phyloP scores from a whole-genome alignment of 176 grass and related monocot genomes.

The Bolboschoenus planiculmis region DNA sequence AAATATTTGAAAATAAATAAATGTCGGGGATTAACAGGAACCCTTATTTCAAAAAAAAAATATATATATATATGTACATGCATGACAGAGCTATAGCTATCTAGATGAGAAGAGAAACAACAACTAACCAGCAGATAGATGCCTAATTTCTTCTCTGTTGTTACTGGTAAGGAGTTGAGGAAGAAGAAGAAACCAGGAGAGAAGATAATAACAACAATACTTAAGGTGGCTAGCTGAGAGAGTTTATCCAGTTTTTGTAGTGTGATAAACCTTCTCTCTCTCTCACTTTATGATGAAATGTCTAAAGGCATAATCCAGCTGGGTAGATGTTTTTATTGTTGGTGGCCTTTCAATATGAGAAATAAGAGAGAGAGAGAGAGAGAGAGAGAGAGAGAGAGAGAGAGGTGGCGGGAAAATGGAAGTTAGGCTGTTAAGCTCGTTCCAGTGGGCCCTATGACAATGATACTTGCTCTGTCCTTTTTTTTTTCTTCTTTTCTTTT shows the following conservation, averaged over 20 bases:
- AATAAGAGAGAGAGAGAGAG: conserved; percentile 9
- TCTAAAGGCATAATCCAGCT: conserved; percentile 23
- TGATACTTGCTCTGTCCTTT: not conserved
- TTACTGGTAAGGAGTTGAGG: not conserved
- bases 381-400: conserved; percentile 5
- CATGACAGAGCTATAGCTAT: too few relatives aligned
- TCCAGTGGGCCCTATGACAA: not conserved
- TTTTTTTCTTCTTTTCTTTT: not conserved
- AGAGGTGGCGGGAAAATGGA: conserved; percentile 21
- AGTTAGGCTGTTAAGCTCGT: conserved; percentile 21
- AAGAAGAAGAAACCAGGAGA: not conserved
- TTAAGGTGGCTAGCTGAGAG: conserved; percentile 4
- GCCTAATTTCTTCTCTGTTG: not conserved
- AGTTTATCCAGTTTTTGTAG: conserved; percentile 3
- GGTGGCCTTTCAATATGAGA: conserved; percentile 18
- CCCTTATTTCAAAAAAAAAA: too few relatives aligned
- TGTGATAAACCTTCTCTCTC: conserved; percentile 5
- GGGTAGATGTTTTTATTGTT: not conserved
- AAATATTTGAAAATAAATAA: too few relatives aligned
- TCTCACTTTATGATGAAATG: conserved; percentile 1
- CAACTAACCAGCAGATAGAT: conserved; percentile 2
- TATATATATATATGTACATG: too few relatives aligned
- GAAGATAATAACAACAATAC: too few relatives aligned
- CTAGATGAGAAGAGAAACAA: not conserved
- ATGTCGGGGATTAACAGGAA: too few relatives aligned